Evolutionary conservation across 106 monocot species (phyloP).

Genomic region (Dendrobium catenatum): DNA sequence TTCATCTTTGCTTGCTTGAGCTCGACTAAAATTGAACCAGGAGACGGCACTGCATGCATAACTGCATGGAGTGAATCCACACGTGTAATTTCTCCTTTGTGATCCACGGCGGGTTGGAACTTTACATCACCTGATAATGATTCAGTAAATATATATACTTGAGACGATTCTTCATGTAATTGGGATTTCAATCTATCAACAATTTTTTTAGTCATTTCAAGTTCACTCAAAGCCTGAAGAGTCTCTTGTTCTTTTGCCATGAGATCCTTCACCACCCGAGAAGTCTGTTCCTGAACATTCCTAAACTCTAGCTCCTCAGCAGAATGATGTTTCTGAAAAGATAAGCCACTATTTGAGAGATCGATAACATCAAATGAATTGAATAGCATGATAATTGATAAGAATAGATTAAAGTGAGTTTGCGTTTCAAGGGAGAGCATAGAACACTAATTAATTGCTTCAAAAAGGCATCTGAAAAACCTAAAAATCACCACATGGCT

Average conservation of each 20-base stretch:
- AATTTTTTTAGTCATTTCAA: slow-evolving; percentile 59
- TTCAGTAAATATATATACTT: slow-evolving; percentile 5
- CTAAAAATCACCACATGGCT: too few relatives aligned
- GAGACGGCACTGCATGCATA: slow-evolving; percentile 16
- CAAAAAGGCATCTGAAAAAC: too few relatives aligned
- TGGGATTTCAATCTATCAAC: slow-evolving; percentile 48
- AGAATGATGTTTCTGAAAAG: background rate
- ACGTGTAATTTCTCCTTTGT: slow-evolving; percentile 12
- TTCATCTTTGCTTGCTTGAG: slow-evolving; percentile 78
- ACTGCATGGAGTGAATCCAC: background rate
- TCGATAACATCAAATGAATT: background rate
- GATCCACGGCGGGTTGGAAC: slow-evolving; percentile 21
- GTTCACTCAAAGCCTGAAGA: slow-evolving; percentile 61
- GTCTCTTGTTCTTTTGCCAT: slow-evolving; percentile 74
- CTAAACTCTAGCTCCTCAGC: slow-evolving; percentile 27
- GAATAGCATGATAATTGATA: background rate
- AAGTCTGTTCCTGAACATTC: slow-evolving; percentile 36
- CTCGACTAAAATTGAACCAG: slow-evolving; percentile 40
- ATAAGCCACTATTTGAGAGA: background rate
- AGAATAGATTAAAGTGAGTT: too few relatives aligned
- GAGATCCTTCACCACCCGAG: slow-evolving; percentile 66
- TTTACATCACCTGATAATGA: slow-evolving; percentile 19
- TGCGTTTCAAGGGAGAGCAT: too few relatives aligned
- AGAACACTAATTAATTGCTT: too few relatives aligned
- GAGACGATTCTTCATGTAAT: slow-evolving; percentile 35